Base-by-base conservation (phyloP, 2,329 filamentous ascomycete genomes). In the Alternaria sp. region DNA sequence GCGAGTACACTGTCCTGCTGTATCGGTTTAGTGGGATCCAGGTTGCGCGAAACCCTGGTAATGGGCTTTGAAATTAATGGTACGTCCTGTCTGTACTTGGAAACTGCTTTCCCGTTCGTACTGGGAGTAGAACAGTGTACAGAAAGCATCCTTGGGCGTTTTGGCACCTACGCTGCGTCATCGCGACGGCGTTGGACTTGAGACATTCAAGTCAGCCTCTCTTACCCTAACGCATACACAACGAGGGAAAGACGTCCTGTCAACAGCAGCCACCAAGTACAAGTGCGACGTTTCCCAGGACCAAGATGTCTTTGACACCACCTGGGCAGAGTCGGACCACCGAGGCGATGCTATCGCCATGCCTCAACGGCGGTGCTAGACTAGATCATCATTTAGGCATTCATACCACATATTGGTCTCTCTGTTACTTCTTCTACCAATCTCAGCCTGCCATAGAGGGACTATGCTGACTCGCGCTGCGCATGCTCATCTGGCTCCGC, bases 231-330 rank as follows among this genome's bases (percentile, higher is more conserved):
- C 43, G 49, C 43, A 44, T 37, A n/a, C 28, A 55, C 30, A 23
- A 14, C n/a, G 43, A 30, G 45, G 49, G 18, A n/a, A 37, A 43
- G 47, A 55, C 33, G 33, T 23, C 26, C 50, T 63, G 57, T 63
- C 60, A 60, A 55, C 49, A 14, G 43, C 53, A 63, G 30, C 59
- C 44, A 60, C 21, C n/a, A 50, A 26, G 25, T 43, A 49, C 60
- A 63, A 55, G 56, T 63, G 45, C 37, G 57, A 63, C 56, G 60
- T 63, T 63, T 25, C 60, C 10, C 37, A 11, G 26, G 25, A 30
- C 25, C 44, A 26, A 21, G 37, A 14, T 30, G 33, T 12, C 44
- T 15, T 60, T 18, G 30, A 46, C 20, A 45, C 11, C 12, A 28
- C 12, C 21, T 30, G 25, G 9, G 49, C 21, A 15, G 21, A 21